Evolutionary conservation across 257 asterid genomes (phyloP), one percentile per base, ranked within the genome.

Genomic region (Primulina eburnea): DNA sequence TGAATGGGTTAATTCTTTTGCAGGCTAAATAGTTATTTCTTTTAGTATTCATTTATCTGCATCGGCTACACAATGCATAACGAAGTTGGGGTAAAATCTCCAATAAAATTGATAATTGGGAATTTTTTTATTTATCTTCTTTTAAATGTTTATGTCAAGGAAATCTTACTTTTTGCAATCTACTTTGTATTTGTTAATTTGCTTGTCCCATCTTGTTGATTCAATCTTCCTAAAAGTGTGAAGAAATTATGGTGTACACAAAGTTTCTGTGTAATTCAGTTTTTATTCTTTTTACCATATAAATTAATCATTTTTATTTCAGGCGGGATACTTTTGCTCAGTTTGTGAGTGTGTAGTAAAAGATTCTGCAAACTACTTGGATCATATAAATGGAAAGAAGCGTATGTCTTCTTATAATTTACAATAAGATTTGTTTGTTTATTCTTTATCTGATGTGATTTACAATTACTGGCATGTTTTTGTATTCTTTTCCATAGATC

Each of bases 281-380:
- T 75, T 40, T 8, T 40, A 29, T 30, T 53, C 40, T 34, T 71
- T 55, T 34, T 56, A 38, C 69, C n/a, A 59, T 56, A 65, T 68
- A 68, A 70, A 64, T 26, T 24, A 70, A 38, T 67, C 53, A 34
- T 14, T 80, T 70, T 69, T 76, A n/a, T 69, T 80, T 83, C 95
- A 94, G 99, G 98, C 99, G 72, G 99, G 99, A 74, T 91, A 94
- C 83, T 94, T 18, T 80, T 94, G 99, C 87, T 86, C 95, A 50
- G 99, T 94, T 66, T 94, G 99, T 71, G 99, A 94, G 81, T 94
- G 99, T 68, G 98, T 94, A 16, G 99, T 94, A 14, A 94, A 94
- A 78, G 99, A 94, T 83, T 94, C 99, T 62, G 99, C 99, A 61
- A 94, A 94, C 84, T 94, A 94, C 89, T 78, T 94, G 78, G 99